Percentiles rank a stretch among this genome's conserved stretches.
phyloP scores from a whole-genome alignment of 192 early-diverging fungal genomes.

The Linnemannia exigua region DNA sequence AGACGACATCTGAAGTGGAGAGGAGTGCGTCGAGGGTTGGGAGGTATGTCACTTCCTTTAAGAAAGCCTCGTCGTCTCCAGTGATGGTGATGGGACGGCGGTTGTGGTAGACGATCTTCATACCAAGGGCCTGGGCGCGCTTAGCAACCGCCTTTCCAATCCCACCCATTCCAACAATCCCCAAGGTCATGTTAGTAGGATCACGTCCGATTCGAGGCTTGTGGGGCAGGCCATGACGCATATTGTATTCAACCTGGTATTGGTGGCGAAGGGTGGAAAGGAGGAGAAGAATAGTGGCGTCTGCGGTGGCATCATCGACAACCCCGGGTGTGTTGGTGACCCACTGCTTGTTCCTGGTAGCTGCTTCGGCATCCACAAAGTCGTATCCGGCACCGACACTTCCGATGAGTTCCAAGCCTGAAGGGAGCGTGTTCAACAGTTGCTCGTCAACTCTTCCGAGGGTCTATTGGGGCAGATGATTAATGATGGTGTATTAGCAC shows the following conservation, averaged over 20 bases:
- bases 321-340: slow-evolving; percentile 54
- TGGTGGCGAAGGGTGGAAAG: slow-evolving; percentile 40
- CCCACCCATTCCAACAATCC: slow-evolving; percentile 71
- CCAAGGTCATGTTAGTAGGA: slow-evolving; percentile 63
- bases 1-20: slow-evolving; percentile 33
- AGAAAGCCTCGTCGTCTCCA: slow-evolving; percentile 28
- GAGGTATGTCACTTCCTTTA: slow-evolving; percentile 41
- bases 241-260: slow-evolving; percentile 38
- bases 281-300: slow-evolving; percentile 45
- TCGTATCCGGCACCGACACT: slow-evolving; percentile 53
- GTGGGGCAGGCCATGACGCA: slow-evolving; percentile 26
- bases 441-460: slow-evolving; percentile 55
- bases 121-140: slow-evolving; percentile 58
- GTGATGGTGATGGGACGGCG: slow-evolving; percentile 23
- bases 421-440: slow-evolving; percentile 48
- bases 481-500: neutral
- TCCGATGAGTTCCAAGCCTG: slow-evolving; percentile 27
- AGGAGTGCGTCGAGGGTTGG: slow-evolving; percentile 40
- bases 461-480: too few relatives aligned
- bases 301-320: slow-evolving; percentile 46
- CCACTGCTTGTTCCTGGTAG: slow-evolving; percentile 39
- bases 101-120: slow-evolving; percentile 61
- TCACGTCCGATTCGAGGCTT: slow-evolving; percentile 44
- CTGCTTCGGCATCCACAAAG: slow-evolving; percentile 44
- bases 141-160: slow-evolving; percentile 68